Percentiles rank a stretch among this genome's conserved stretches.
These are phyloP conservation scores for Blastobotrys peoriensis DNA, from an alignment of 805 yeast genomes.

Conservation along the genomic window DNA sequence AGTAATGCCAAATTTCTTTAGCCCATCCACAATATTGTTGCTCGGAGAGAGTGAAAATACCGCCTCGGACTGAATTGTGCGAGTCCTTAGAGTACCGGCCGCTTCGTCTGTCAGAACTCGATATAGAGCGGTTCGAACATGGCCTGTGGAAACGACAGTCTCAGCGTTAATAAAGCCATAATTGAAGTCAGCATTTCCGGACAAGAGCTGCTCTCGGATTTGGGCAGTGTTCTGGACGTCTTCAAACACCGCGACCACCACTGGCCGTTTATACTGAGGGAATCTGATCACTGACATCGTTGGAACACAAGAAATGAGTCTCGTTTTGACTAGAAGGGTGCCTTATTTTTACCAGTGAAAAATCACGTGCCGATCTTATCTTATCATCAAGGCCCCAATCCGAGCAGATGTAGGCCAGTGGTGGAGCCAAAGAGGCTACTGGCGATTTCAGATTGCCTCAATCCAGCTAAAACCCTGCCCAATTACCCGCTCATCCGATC, in stretches of 20 bases:
- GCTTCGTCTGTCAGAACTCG: conserved; percentile 50
- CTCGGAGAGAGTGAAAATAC: conserved; percentile 60
- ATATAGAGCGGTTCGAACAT: conserved; percentile 53
- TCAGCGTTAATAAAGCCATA: conserved; percentile 61
- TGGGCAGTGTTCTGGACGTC: conserved; percentile 40
- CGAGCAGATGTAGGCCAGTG: too few relatives aligned
- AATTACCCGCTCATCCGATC: too few relatives aligned
- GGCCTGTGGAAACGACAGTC: conserved; percentile 55
- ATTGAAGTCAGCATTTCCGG: conserved; percentile 45
- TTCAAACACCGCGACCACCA: conserved; percentile 40
- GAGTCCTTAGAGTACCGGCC: conserved; percentile 50
- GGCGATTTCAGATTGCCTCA: too few relatives aligned
- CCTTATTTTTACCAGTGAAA: conserved; percentile 2
- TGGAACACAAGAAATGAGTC: too few relatives aligned
- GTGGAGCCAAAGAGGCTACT: too few relatives aligned
- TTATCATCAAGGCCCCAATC: too few relatives aligned
- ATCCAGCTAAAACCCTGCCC: too few relatives aligned
- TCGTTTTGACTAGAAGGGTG: not conserved
- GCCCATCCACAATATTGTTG: conserved; percentile 53
- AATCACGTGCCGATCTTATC: too few relatives aligned
- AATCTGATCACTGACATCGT: conserved; percentile 9
- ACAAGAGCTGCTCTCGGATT: conserved; percentile 41
- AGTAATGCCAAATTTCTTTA: conserved; percentile 64
- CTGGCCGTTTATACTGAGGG: conserved; percentile 42
- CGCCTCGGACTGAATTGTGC: conserved; percentile 64